Evolutionary conservation across 352 stramenopile species (phyloP), one percentile per base, ranked within the genome.

Genomic region (Globisporangium abappressorium): DNA sequence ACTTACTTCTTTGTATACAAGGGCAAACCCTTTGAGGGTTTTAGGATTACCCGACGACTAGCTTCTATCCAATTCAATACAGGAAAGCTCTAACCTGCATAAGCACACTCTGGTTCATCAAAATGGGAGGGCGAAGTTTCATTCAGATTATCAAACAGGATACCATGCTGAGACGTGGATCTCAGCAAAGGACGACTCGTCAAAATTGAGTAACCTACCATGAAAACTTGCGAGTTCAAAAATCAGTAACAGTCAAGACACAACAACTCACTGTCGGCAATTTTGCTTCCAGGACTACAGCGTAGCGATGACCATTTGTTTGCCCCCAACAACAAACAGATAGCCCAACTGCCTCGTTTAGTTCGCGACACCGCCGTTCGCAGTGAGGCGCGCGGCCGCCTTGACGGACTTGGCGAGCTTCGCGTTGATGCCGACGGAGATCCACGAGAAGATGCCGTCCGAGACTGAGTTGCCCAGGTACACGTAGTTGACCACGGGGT

Each of bases 371-470:
- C 58, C 66, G 28, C 49, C 62, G 4, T n/a, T 73, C 22, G 62
- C 62, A 7, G 67, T 63, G 12, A 11, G 20, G 18, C 28, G 62
- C 56, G 11, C 9, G 20, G n/a, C 51, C 51, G 51, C 51, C 51
- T 57, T 57, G 51, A 56, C 49, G 9, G 49, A 56, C 49, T 64
- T 58, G 8, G 38, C 28, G 18, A 70, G 30, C 9, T 61, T 65
- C 47, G 38, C 66, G 62, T 73, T 64, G 36, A 75, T 41, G 34
- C 70, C 66, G 22, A 76, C 41, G 1, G 70, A 76, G 62, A 76
- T 73, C 70, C 70, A 76, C 20, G 66, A 41, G 49, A 67, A 75
- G 41, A 72, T 49, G 24, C 70, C 66, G 33, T 75, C 70, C 0
- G 56, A 36, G 14, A 72, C 66, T 7, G 53, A 49, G 51, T 75